Conservation (phyloP, 345 rosid genomes). For the Salix udensis region DNA sequence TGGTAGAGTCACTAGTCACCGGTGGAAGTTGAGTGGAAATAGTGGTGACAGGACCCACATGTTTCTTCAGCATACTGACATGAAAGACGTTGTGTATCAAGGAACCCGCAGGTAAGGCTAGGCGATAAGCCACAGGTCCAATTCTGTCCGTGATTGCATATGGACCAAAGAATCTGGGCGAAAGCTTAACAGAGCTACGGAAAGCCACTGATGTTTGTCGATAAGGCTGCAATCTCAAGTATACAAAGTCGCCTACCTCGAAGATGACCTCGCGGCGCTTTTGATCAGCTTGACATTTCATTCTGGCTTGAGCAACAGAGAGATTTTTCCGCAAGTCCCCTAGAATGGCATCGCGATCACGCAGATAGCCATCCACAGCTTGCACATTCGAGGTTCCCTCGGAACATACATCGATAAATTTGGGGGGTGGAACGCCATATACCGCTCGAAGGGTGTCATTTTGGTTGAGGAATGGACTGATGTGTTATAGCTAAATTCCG, state of each 20-base stretch:
- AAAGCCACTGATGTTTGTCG: not conserved
- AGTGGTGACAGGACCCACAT: too few relatives aligned
- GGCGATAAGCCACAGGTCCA: not conserved
- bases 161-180: too few relatives aligned
- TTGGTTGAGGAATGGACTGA: not conserved
- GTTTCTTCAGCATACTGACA: too few relatives aligned
- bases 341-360: not conserved
- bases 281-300: not conserved
- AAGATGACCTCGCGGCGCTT: not conserved
- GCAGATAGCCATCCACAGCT: not conserved
- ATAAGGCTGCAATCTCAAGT: not conserved
- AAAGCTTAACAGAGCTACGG: too few relatives aligned
- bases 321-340: not conserved
- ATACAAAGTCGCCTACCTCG: not conserved
- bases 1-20: too few relatives aligned
- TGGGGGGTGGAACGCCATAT: not conserved
- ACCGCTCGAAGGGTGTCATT: not conserved
- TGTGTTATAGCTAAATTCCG: not conserved
- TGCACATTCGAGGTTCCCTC: not conserved
- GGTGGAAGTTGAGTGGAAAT: too few relatives aligned
- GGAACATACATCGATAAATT: not conserved
- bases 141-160: fast-evolving
- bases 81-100: too few relatives aligned
- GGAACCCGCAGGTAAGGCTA: too few relatives aligned
- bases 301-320: fast-evolving